These are phyloP conservation scores for Shiraia bambusicola DNA, from an alignment of 2,329 filamentous ascomycete species.

Conservation along the genomic window DNA sequence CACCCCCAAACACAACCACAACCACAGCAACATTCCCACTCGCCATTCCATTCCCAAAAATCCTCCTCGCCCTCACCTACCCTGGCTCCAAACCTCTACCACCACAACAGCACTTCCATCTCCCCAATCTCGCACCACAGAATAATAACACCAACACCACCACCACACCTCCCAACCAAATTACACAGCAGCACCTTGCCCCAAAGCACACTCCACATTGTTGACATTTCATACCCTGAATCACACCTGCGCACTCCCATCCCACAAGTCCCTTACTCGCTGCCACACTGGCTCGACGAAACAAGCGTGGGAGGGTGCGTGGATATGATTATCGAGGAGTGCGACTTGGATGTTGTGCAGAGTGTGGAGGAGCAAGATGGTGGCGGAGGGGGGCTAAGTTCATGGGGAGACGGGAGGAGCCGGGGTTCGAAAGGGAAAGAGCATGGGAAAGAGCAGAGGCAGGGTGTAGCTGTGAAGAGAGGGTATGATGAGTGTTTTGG, in stretches of 20 bases:
- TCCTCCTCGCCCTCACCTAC: no score
- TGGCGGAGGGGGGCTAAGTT: background rate
- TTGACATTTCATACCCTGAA: slow-evolving; percentile 11
- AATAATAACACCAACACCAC: background rate
- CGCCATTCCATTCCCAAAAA: no score
- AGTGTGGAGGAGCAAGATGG: slow-evolving; percentile 1
- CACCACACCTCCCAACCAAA: slow-evolving; percentile 2
- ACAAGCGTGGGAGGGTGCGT: background rate
- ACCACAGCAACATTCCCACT: no score
- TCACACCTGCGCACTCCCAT: slow-evolving; percentile 15
- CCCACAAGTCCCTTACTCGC: slow-evolving; percentile 9
- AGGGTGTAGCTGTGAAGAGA: no score
- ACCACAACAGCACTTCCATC: background rate
- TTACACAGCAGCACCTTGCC: background rate
- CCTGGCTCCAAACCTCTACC: no score
- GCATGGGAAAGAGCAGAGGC: background rate
- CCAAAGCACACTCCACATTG: background rate
- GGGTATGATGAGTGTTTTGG: no score
- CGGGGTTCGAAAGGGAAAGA: slow-evolving; percentile 1
- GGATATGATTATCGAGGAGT: slow-evolving; percentile 2
- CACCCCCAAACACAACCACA: background rate
- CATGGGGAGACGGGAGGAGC: background rate
- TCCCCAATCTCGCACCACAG: background rate
- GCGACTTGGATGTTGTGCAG: slow-evolving; percentile 4
- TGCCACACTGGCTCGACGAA: slow-evolving; percentile 15